phyloP scores from a whole-genome alignment of 2,329 filamentous ascomycete genomes.

The Westerdykella aurantiaca region DNA sequence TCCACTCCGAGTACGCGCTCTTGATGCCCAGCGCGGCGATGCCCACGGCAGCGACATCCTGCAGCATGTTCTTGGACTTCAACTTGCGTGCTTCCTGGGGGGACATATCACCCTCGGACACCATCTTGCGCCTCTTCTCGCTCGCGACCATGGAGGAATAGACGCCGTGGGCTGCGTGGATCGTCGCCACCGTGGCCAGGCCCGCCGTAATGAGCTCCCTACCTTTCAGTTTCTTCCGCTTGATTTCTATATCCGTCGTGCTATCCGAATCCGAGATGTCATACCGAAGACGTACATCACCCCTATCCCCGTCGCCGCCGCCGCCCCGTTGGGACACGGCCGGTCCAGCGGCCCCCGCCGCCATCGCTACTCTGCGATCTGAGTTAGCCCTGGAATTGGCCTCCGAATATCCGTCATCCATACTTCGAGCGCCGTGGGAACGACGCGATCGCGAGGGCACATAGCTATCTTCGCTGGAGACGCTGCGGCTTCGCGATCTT shows the following conservation, averaged over 20 bases:
- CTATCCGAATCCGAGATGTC: constrained; percentile 42
- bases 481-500: constrained; percentile 42
- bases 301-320: constrained; percentile 2
- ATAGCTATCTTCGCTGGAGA: constrained; percentile 47
- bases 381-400: constrained; percentile 29
- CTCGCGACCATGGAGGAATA: constrained; percentile 60
- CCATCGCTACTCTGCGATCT: constrained; percentile 35
- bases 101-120: constrained; percentile 59
- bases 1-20: constrained; percentile 60
- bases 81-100: constrained; percentile 57
- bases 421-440: constrained; percentile 33
- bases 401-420: constrained; percentile 40
- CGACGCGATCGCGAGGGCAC: constrained; percentile 46
- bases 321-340: constrained; percentile 21
- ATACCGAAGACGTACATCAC: constrained; percentile 3
- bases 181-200: constrained; percentile 62
- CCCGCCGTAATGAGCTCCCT: constrained; percentile 62
- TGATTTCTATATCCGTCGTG: constrained; percentile 58
- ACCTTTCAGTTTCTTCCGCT: constrained; percentile 58
- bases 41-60: constrained; percentile 61
- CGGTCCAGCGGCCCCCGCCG: constrained; percentile 34
- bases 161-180: constrained; percentile 62
- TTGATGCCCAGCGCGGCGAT: constrained; percentile 64
- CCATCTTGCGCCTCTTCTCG: constrained; percentile 53
- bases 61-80: constrained; percentile 58